Conservation (phyloP, 768 basidiomycete species). For the Myochromella boudieri region DNA sequence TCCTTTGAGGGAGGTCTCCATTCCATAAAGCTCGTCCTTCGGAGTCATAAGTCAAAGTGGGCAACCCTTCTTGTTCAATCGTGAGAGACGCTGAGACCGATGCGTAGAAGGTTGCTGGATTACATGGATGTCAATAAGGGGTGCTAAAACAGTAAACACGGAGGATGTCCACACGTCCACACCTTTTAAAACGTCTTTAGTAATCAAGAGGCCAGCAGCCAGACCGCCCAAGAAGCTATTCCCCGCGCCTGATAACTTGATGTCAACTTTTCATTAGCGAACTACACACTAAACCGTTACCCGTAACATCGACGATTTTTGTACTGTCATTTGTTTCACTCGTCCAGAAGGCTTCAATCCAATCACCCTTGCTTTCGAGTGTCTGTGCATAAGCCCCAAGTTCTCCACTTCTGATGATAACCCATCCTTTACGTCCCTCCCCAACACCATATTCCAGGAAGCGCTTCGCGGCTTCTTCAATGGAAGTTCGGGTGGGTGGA, state of each 20-base stretch:
- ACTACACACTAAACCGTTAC: constrained; percentile 32
- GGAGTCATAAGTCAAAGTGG: constrained; percentile 38
- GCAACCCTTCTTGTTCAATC: constrained; percentile 83
- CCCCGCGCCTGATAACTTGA: constrained; percentile 67
- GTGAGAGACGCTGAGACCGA: constrained; percentile 80
- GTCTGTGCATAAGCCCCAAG: constrained; percentile 70
- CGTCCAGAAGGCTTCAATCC: constrained; percentile 79
- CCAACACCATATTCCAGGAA: constrained; percentile 67
- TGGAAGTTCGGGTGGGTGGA: constrained; percentile 45
- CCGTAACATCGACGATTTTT: constrained; percentile 81
- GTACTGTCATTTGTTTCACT: constrained; percentile 30
- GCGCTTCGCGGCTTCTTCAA: constrained; percentile 66
- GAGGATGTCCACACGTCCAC: constrained; percentile 16
- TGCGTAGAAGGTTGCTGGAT: constrained; percentile 66
- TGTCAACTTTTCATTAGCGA: not conserved
- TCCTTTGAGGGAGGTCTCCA: constrained; percentile 56
- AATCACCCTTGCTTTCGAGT: constrained; percentile 36
- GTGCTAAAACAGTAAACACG: not conserved
- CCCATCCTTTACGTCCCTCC: constrained; percentile 44
- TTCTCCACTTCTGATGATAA: constrained; percentile 75
- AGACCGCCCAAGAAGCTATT: constrained; percentile 88
- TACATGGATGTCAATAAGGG: constrained; percentile 1
- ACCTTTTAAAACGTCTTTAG: constrained; percentile 69
- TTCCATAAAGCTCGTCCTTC: constrained; percentile 58
- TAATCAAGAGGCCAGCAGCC: constrained; percentile 64